Evolutionary conservation across 1,139 yeast species (phyloP).

Genomic region (Tardiomyces digboiensis): DNA sequence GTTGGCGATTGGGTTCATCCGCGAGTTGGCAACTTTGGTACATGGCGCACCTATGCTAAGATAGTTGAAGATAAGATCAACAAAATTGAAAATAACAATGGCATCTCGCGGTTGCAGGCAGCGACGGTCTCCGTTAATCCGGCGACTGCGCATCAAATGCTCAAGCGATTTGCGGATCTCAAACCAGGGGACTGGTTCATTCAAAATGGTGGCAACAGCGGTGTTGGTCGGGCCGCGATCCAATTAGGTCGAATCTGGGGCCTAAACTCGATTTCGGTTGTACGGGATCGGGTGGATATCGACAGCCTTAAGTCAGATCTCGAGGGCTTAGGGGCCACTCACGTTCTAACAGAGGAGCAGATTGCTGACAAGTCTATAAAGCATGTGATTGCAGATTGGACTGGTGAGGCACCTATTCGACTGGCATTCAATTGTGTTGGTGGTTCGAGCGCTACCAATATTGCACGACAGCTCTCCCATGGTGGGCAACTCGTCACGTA

Average conservation of each 20-base stretch:
- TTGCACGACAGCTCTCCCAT: conserved; percentile 71
- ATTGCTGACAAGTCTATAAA: conserved; percentile 60
- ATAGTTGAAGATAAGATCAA: conserved; percentile 39
- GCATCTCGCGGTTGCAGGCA: conserved; percentile 42
- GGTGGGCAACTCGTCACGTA: conserved; percentile 78
- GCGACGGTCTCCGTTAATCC: conserved; percentile 93
- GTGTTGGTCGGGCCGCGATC: conserved; percentile 90
- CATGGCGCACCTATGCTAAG: conserved; percentile 84
- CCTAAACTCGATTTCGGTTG: conserved; percentile 73
- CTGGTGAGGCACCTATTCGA: conserved; percentile 44
- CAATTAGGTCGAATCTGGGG: conserved; percentile 80
- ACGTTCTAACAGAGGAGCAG: conserved; percentile 85
- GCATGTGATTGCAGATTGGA: conserved; percentile 54
- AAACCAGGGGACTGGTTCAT: conserved; percentile 82
- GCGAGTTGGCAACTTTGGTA: conserved; percentile 73
- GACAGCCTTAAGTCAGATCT: conserved; percentile 53
- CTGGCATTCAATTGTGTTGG: conserved; percentile 91
- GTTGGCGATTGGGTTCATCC: conserved; percentile 93
- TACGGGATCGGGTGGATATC: conserved; percentile 75
- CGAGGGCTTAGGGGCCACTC: conserved; percentile 64
- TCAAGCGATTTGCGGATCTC: conserved; percentile 57
- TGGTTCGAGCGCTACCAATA: conserved; percentile 70
- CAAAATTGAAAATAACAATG: conserved; percentile 35
- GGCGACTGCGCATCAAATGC: conserved; percentile 84
- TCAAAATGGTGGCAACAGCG: conserved; percentile 95